Evolutionary conservation across 495 filamentous ascomycete species (phyloP).

Genomic region (Tuber magnatum): DNA sequence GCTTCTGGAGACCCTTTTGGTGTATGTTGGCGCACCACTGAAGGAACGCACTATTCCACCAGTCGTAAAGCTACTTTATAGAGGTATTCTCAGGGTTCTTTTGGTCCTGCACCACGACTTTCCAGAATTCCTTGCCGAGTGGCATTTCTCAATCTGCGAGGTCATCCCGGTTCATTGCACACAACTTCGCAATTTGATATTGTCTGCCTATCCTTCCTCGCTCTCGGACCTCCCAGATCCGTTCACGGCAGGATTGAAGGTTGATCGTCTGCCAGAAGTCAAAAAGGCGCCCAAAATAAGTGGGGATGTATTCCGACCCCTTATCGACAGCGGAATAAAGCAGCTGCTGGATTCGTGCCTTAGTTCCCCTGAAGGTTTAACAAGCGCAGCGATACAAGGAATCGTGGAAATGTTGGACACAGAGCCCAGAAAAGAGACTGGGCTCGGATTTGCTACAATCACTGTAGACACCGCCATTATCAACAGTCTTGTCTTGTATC

Average conservation of each 20-base stretch:
- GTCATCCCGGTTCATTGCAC: conserved; percentile 76
- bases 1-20: conserved; percentile 65
- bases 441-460: conserved; percentile 47
- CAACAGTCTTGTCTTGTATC: conserved; percentile 73
- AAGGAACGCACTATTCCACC: conserved; percentile 63
- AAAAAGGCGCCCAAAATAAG: conserved; percentile 51
- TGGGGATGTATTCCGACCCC: conserved; percentile 38
- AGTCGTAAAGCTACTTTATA: conserved; percentile 73
- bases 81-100: conserved; percentile 71
- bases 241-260: conserved; percentile 67
- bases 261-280: conserved; percentile 72
- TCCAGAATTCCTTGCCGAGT: conserved; percentile 81
- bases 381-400: conserved; percentile 19
- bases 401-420: conserved; percentile 35
- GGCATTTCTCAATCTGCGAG: conserved; percentile 77
- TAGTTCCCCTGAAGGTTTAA: conserved; percentile 23
- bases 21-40: conserved; percentile 70
- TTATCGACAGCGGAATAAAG: conserved; percentile 33
- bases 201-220: conserved; percentile 72
- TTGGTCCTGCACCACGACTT: conserved; percentile 88
- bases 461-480: conserved; percentile 64
- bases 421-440: conserved; percentile 32
- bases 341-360: conserved; percentile 36
- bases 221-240: conserved; percentile 74
- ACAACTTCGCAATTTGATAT: conserved; percentile 81